Conservation (phyloP, 176 grass and related monocot genomes). For the Tillandsia leiboldiana region DNA sequence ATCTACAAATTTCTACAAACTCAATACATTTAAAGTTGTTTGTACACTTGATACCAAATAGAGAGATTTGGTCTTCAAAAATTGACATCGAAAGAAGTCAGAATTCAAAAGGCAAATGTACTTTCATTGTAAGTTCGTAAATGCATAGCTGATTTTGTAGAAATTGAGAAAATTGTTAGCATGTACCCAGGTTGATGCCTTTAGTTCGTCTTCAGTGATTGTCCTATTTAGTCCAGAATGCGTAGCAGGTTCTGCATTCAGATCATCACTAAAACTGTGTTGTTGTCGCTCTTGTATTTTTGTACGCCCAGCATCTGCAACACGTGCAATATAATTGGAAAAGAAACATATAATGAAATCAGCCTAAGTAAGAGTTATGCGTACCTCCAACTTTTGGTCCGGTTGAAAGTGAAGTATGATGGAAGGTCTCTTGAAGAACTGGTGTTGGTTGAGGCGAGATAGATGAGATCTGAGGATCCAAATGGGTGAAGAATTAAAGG, state of each 20-base stretch:
- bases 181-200: slow-evolving; percentile 46
- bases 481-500: slow-evolving; percentile 38
- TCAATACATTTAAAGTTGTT: too few species aligned
- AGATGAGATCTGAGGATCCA: slow-evolving; percentile 66
- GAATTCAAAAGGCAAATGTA: background rate
- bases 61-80: too few species aligned
- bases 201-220: slow-evolving; percentile 59
- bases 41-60: too few species aligned
- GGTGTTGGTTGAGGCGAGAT: slow-evolving; percentile 39
- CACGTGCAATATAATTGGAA: background rate
- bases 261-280: slow-evolving; percentile 49
- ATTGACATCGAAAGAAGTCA: background rate
- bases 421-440: slow-evolving; percentile 20
- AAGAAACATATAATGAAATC: background rate
- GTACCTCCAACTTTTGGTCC: slow-evolving; percentile 18
- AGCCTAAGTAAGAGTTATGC: background rate
- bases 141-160: background rate
- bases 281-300: slow-evolving; percentile 46
- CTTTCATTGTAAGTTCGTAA: background rate
- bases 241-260: slow-evolving; percentile 33
- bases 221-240: slow-evolving; percentile 42
- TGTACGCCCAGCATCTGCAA: slow-evolving; percentile 43
- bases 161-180: background rate
- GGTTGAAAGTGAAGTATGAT: slow-evolving; percentile 12
- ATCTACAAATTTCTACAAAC: too few species aligned